Evolutionary conservation across 768 basidiomycete species (phyloP), one percentile per base, ranked within the genome.

Genomic region (Goffeauzyma gilvescens): DNA sequence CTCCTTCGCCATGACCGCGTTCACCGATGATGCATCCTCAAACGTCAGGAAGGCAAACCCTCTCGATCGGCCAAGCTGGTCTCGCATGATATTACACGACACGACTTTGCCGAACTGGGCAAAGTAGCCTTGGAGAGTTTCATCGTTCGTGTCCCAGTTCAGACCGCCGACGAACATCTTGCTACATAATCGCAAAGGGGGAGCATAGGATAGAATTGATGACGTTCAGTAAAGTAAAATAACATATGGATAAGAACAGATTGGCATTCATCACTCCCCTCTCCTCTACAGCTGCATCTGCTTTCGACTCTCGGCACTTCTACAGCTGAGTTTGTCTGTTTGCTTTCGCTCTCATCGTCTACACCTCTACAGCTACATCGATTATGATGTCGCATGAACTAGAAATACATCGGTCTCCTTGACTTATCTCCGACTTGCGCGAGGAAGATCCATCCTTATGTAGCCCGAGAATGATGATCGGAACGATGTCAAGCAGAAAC

Each of bases 131-230:
- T 50, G 57, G 34, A 69, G 62, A 8, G 56, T 55, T 13, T 67
- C 68, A 73, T 96, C 93, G 63, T 85, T 90, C 57, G 93, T 96
- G 67, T 96, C 90, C 93, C 93, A 98, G 69, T 96, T 93, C 52
- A 98, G 72, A 52, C 93, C 93, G 50, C 93, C 93, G 62, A 98
- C 89, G 67, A 98, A 98, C 93, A 98, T 98, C 73, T 98, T 98
- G 67, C 93, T 95, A 44, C 58, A 36, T 21, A 13, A 20, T 47
- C 30, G 34, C 26, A 41, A 21, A 31, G 33, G 30, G 28, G 9
- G 25, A 14, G 12, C 20, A 39, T 40, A 37, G n/a, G 32, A 35
- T 42, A 32, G 33, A 28, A 14, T 18, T 28, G 21, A 13, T 26
- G 44, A 27, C 31, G 28, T 13, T 13, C 13, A 26, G 36, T 40